Conservation (phyloP, 176 grass and related monocot species). For the Paspalum notatum region DNA sequence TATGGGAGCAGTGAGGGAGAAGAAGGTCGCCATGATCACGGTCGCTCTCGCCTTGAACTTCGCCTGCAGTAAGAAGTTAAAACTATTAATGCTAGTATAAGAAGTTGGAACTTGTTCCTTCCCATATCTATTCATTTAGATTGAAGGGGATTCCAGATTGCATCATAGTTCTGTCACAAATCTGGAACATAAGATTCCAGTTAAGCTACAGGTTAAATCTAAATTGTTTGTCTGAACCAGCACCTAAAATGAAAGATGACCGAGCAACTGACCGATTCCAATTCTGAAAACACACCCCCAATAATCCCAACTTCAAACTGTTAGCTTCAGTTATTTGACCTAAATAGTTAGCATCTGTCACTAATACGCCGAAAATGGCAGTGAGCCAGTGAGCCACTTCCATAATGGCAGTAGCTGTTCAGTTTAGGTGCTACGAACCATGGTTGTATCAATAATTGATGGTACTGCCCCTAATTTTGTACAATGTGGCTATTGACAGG, state of each 20-base stretch:
- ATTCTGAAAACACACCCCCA: neutral
- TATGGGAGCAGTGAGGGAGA: conserved; percentile 81
- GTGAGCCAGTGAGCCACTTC: no score
- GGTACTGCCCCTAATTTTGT: conserved; percentile 25
- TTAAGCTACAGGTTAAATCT: neutral
- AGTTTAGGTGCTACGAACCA: conserved; percentile 12
- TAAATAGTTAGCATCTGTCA: neutral
- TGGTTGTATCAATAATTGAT: conserved; percentile 34
- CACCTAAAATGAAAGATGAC: neutral
- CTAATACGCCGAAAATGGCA: neutral
- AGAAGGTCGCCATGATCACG: conserved; percentile 83
- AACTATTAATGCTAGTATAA: neutral
- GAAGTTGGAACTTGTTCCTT: neutral
- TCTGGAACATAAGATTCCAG: neutral
- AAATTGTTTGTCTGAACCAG: neutral
- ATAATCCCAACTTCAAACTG: neutral
- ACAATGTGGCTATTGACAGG: conserved; percentile 25
- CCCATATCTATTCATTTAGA: neutral
- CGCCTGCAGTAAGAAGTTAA: conserved; percentile 55
- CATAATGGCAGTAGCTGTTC: neutral
- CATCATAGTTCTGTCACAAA: neutral
- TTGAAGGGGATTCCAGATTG: neutral
- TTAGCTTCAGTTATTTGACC: neutral
- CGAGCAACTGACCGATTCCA: neutral
- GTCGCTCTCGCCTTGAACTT: conserved; percentile 79